phyloP scores from a whole-genome alignment of 1,284 basidiomycete genomes.

The Ceratobasidium papillatum region DNA sequence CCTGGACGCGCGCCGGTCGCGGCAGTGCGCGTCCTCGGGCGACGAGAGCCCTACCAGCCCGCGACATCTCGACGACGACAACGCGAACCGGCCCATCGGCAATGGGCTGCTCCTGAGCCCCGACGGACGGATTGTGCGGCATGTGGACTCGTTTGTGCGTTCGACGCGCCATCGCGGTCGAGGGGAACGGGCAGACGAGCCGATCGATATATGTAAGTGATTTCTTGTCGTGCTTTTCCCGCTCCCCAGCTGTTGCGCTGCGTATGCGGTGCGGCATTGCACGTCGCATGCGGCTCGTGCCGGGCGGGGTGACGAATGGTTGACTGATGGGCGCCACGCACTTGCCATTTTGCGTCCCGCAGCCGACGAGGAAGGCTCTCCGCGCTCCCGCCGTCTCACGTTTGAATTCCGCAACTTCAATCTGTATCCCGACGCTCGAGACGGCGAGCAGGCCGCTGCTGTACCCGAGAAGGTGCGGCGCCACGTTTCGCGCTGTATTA shows the following conservation, averaged over 20 bases:
- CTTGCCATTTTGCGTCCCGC: conserved; percentile 6
- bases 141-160: conserved; percentile 39
- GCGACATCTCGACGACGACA: conserved; percentile 1
- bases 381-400: conserved; percentile 38
- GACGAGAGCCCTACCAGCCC: conserved; percentile 25
- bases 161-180: conserved; percentile 27
- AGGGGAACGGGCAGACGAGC: conserved; percentile 25
- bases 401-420: conserved; percentile 41
- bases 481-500: conserved; percentile 33
- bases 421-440: conserved; percentile 30
- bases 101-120: conserved; percentile 9
- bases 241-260: background rate
- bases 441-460: conserved; percentile 19
- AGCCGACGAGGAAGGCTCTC: conserved; percentile 40
- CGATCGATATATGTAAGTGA: conserved; percentile 19
- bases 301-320: conserved; percentile 17
- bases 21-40: conserved; percentile 20
- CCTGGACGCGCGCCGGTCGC: background rate
- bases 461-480: conserved; percentile 36
- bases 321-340: conserved; percentile 19
- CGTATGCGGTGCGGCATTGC: background rate
- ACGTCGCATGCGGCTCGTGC: background rate
- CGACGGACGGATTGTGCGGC: conserved; percentile 23
- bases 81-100: background rate
- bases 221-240: background rate